Evolutionary conservation across 1,139 yeast genomes (phyloP).

Genomic region (Scheffersomyces insectosa): DNA sequence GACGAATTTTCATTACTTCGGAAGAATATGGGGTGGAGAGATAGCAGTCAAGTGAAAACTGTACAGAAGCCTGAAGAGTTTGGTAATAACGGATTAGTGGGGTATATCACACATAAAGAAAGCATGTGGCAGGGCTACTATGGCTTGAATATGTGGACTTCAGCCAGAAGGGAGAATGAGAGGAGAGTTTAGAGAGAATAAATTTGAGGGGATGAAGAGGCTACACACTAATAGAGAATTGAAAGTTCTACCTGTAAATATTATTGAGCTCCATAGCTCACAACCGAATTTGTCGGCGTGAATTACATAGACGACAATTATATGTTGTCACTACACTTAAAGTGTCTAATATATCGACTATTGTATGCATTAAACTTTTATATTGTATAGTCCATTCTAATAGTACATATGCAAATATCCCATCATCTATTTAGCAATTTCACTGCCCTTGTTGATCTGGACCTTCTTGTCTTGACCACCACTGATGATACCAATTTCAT

Average conservation of each 20-base stretch:
- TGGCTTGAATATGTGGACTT: constrained; percentile 57
- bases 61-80: constrained; percentile 2
- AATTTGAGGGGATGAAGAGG: too few relatives aligned
- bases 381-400: not conserved
- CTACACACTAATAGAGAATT: too few relatives aligned
- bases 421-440: constrained; percentile 27
- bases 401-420: not conserved
- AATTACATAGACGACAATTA: too few relatives aligned
- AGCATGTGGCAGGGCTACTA: constrained; percentile 80
- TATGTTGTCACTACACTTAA: too few relatives aligned
- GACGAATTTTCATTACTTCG: constrained; percentile 62
- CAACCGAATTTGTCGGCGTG: too few relatives aligned
- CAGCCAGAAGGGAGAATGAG: constrained; percentile 25
- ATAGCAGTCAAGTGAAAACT: constrained; percentile 31
- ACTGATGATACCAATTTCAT: constrained; percentile 77
- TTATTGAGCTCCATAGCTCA: too few relatives aligned
- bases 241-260: too few relatives aligned
- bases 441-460: constrained; percentile 72
- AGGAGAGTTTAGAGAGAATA: too few relatives aligned
- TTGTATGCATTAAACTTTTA: too few relatives aligned
- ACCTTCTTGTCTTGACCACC: constrained; percentile 94
- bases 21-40: constrained; percentile 62
- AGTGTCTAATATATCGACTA: too few relatives aligned
- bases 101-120: constrained; percentile 61
- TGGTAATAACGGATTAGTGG: constrained; percentile 25